Evolutionary conservation across 495 filamentous ascomycete genomes (phyloP).

Genomic region (Penicillium lagena): DNA sequence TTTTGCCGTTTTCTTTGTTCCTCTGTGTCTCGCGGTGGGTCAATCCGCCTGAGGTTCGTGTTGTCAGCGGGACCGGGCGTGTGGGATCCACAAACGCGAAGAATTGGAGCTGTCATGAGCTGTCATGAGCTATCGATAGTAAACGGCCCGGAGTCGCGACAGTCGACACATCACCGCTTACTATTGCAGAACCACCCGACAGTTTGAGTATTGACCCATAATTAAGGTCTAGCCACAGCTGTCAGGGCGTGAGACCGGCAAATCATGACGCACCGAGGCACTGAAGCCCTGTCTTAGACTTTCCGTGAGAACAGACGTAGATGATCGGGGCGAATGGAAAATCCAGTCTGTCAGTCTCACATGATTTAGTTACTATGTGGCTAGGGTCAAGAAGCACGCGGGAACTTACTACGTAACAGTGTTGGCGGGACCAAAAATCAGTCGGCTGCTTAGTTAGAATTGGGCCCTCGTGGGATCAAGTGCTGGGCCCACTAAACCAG

Average conservation of each 20-base stretch:
- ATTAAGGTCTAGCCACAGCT: not conserved
- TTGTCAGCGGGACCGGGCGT: constrained; percentile 2
- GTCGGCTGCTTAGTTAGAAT: too few relatives aligned
- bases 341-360: too few relatives aligned
- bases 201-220: constrained; percentile 8
- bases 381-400: too few relatives aligned
- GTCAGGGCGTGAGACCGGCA: too few relatives aligned
- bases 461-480: too few relatives aligned
- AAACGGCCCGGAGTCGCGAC: constrained; percentile 2
- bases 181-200: constrained; percentile 11
- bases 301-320: too few relatives aligned
- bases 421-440: too few relatives aligned
- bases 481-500: too few relatives aligned
- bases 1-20: constrained; percentile 3
- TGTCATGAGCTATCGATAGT: constrained; percentile 8
- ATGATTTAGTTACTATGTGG: too few relatives aligned
- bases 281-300: not conserved
- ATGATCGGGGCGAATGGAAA: too few relatives aligned
- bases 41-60: constrained; percentile 8
- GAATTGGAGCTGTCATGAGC: not conserved
- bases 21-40: constrained; percentile 22
- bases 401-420: too few relatives aligned
- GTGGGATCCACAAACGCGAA: constrained; percentile 19
- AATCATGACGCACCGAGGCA: too few relatives aligned
- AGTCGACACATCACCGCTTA: not conserved